phyloP scores from a whole-genome alignment of 768 basidiomycete species.

The Russula griseocarnosa region DNA sequence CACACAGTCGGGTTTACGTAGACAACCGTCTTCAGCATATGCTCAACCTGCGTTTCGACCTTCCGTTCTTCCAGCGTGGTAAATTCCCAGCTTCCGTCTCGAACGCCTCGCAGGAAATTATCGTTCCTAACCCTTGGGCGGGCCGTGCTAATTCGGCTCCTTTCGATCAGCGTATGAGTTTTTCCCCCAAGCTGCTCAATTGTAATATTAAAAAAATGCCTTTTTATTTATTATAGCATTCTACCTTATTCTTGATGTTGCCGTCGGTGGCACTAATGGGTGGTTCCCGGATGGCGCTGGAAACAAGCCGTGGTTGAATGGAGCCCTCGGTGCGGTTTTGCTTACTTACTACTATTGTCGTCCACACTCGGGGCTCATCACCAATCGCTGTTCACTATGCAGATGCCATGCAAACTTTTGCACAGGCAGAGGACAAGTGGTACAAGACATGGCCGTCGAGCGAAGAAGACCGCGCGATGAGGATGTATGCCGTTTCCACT shows the following conservation, averaged over 20 bases:
- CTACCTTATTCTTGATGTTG: slow-evolving; percentile 81
- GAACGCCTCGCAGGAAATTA: slow-evolving; percentile 60
- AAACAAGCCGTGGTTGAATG: slow-evolving; percentile 79
- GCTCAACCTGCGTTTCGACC: slow-evolving; percentile 64
- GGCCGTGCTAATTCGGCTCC: slow-evolving; percentile 66
- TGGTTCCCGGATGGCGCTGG: slow-evolving; percentile 88
- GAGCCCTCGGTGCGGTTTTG: slow-evolving; percentile 41
- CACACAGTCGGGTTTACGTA: slow-evolving; percentile 65
- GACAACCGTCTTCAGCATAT: slow-evolving; percentile 76
- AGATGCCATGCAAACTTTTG: slow-evolving; percentile 73
- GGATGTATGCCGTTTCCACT: slow-evolving; percentile 50
- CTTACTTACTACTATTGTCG: background rate
- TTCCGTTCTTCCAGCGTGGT: slow-evolving; percentile 74
- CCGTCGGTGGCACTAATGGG: slow-evolving; percentile 84
- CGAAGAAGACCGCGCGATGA: slow-evolving; percentile 58
- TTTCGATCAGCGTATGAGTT: slow-evolving; percentile 65
- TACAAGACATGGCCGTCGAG: slow-evolving; percentile 66
- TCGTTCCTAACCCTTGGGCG: slow-evolving; percentile 72
- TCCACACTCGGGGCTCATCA: background rate
- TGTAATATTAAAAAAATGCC: background rate
- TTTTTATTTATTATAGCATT: slow-evolving; percentile 48
- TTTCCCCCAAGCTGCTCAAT: background rate
- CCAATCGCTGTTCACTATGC: too few species aligned
- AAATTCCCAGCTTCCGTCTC: slow-evolving; percentile 58
- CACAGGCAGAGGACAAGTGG: slow-evolving; percentile 58